These are phyloP conservation scores for Fraxinus paxiana DNA, from an alignment of 305 asterid species.

Conservation along the genomic window DNA sequence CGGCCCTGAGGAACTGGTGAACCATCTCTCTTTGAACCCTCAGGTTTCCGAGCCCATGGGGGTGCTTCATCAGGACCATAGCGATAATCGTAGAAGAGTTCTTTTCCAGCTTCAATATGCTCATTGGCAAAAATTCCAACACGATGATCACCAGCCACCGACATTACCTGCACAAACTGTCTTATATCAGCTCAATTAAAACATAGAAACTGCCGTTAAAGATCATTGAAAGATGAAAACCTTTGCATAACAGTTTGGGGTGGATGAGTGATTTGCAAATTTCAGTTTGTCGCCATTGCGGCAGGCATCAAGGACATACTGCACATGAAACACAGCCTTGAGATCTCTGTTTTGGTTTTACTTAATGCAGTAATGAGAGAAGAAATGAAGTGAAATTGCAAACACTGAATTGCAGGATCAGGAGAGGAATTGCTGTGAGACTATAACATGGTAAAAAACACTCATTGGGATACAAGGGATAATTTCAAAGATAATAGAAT, in stretches of 20 bases:
- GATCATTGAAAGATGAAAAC: conserved; percentile 30
- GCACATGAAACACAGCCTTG: conserved; percentile 22
- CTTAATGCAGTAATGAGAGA: background rate
- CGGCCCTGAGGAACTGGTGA: conserved; percentile 61
- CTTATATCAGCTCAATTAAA: conserved; percentile 8
- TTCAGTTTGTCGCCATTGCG: conserved; percentile 95
- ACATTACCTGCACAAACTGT: conserved; percentile 56
- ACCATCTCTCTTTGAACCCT: conserved; percentile 59
- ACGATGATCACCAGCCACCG: conserved; percentile 96
- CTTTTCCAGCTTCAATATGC: conserved; percentile 74
- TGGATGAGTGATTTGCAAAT: conserved; percentile 91
- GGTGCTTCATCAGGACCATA: conserved; percentile 97
- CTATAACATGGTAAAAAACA: background rate
- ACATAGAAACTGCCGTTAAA: background rate
- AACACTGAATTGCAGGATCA: background rate
- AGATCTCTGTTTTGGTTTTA: conserved; percentile 15
- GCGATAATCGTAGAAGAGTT: conserved; percentile 87
- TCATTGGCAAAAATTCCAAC: conserved; percentile 94
- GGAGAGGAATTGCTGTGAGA: background rate
- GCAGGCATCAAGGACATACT: conserved; percentile 94
- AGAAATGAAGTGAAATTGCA: background rate
- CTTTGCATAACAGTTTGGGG: conserved; percentile 92
- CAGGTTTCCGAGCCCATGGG: conserved; percentile 84
- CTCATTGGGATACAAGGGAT: background rate
- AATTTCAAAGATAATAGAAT: background rate